A percentile compares a stretch with the other conserved stretches of the same genome.
phyloP scores from a whole-genome alignment of 331 rosid genomes.

The Acacia concinna region DNA sequence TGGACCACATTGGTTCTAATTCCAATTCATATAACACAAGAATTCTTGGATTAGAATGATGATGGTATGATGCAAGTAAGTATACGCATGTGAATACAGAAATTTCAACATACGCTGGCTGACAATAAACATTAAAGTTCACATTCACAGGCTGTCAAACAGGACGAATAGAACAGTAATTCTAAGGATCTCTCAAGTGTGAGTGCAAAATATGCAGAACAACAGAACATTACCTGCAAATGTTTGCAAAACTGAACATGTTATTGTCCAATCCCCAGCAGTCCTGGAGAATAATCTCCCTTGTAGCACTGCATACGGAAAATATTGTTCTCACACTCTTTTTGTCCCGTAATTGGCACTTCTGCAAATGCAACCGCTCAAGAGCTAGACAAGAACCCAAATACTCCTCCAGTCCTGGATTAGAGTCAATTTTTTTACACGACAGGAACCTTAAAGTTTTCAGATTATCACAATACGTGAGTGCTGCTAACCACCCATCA shows the following conservation, averaged over 20 bases:
- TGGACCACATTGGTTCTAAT: constrained; percentile 6
- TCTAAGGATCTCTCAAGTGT: background rate
- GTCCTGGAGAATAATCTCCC: constrained; percentile 71
- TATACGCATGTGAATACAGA: background rate
- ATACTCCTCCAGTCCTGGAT: constrained; percentile 60
- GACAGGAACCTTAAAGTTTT: constrained; percentile 73
- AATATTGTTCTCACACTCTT: constrained; percentile 60
- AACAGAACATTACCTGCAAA: constrained; percentile 63
- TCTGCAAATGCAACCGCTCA: constrained; percentile 69
- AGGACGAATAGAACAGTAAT: background rate
- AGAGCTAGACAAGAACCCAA: constrained; percentile 73
- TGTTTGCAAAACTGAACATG: constrained; percentile 56
- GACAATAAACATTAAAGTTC: background rate
- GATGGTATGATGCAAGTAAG: background rate
- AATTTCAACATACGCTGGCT: constrained; percentile 4
- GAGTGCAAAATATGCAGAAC: background rate
- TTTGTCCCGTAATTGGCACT: constrained; percentile 77
- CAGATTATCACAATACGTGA: constrained; percentile 77
- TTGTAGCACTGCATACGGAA: constrained; percentile 57
- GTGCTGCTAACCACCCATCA: constrained; percentile 78
- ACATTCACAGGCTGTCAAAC: background rate
- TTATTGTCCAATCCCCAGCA: constrained; percentile 88
- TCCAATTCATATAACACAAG: background rate
- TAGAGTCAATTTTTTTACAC: constrained; percentile 62
- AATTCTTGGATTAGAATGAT: background rate